Evolutionary conservation across 805 yeast species (phyloP).

Genomic region (Wickerhamiella bombiphila): DNA sequence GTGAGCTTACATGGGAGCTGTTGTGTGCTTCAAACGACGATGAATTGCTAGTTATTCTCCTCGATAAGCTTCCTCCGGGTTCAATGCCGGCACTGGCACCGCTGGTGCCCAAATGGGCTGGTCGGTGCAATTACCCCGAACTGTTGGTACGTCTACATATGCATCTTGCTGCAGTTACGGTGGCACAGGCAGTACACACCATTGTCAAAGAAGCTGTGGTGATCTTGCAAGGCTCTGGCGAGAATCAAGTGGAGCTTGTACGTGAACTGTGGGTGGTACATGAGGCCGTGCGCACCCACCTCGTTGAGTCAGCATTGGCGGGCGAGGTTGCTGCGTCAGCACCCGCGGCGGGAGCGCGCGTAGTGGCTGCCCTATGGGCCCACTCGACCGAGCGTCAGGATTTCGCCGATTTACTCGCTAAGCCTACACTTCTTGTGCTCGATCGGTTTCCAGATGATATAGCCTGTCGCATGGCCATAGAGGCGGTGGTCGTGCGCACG

Average conservation of each 20-base stretch:
- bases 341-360: constrained; percentile 32
- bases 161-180: background rate
- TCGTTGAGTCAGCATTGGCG: constrained; percentile 61
- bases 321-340: constrained; percentile 32
- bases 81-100: constrained; percentile 19
- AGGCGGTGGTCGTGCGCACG: constrained; percentile 13
- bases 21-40: background rate
- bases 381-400: constrained; percentile 42
- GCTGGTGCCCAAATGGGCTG: background rate
- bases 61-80: constrained; percentile 44
- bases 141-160: constrained; percentile 1
- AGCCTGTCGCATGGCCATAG: constrained; percentile 4
- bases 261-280: constrained; percentile 45
- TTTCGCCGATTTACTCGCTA: constrained; percentile 33
- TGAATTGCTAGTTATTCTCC: constrained; percentile 28
- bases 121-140: background rate
- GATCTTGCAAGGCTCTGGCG: constrained; percentile 28
- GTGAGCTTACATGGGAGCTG: background rate
- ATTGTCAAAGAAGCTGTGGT: background rate
- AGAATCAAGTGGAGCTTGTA: constrained; percentile 57
- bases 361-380: constrained; percentile 58
- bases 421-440: constrained; percentile 53
- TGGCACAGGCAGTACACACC: background rate
- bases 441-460: constrained; percentile 31
- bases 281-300: constrained; percentile 36